Evolutionary conservation across 805 yeast genomes (phyloP).

Genomic region (Vanderwaltozyma verrucispora): DNA sequence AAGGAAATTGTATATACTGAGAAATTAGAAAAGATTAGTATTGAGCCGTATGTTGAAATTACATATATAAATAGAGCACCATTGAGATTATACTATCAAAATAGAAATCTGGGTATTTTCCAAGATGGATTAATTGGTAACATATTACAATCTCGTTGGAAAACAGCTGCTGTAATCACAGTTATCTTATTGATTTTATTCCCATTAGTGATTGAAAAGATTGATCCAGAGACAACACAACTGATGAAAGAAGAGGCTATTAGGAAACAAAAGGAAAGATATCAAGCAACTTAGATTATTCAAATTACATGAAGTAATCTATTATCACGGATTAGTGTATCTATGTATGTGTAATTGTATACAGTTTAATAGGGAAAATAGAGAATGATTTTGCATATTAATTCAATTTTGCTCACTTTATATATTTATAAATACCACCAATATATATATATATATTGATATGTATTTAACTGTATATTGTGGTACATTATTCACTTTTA

Average conservation of each 20-base stretch:
- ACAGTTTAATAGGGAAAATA: no score
- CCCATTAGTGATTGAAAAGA: conserved; percentile 31
- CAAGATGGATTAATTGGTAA: conserved; percentile 31
- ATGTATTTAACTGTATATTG: no score
- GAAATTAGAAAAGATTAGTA: conserved; percentile 12
- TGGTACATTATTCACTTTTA: no score
- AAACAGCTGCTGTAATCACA: conserved; percentile 26
- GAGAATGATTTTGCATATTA: no score
- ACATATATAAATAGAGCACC: conserved; percentile 17
- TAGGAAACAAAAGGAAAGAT: conserved; percentile 19
- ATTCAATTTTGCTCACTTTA: no score
- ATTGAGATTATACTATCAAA: conserved; percentile 26
- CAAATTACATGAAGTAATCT: no score
- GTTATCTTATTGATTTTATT: conserved; percentile 17
- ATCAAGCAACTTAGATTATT: conserved; percentile 2
- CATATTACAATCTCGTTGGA: conserved; percentile 30
- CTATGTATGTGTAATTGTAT: no score
- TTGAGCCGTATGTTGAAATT: conserved; percentile 12
- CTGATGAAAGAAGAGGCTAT: conserved; percentile 25
- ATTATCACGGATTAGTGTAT: no score
- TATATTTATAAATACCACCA: no score
- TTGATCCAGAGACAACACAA: conserved; percentile 34
- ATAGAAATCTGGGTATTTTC: conserved; percentile 27
- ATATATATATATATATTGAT: no score
- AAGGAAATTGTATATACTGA: conserved; percentile 25